Conservation (phyloP, 768 basidiomycete species). For the Boletus rubropictus region DNA sequence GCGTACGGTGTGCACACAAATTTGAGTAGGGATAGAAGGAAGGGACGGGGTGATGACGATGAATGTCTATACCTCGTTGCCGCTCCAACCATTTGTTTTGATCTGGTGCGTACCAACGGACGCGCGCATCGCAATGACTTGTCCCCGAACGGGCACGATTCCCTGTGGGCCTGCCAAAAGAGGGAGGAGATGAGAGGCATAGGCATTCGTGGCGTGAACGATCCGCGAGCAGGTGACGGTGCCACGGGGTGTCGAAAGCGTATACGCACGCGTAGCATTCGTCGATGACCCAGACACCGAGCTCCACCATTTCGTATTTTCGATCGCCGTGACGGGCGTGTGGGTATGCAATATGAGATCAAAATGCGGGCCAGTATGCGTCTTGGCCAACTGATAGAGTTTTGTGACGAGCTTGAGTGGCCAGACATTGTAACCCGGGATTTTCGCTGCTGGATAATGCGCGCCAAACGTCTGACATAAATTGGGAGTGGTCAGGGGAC, state of each 20-base stretch:
- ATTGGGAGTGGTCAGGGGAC: neutral
- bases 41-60: neutral
- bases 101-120: slow-evolving; percentile 35
- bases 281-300: neutral
- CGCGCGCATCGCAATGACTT: slow-evolving; percentile 49
- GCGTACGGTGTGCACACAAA: too few species aligned
- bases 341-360: slow-evolving; percentile 61
- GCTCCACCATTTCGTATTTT: neutral
- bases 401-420: slow-evolving; percentile 76
- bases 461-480: slow-evolving; percentile 30
- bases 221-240: slow-evolving; percentile 53
- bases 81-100: slow-evolving; percentile 43
- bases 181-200: slow-evolving; percentile 73
- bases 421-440: slow-evolving; percentile 64
- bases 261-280: slow-evolving; percentile 3
- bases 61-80: slow-evolving; percentile 26
- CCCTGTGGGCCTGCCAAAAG: slow-evolving; percentile 47
- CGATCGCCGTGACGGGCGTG: slow-evolving; percentile 57
- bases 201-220: slow-evolving; percentile 85
- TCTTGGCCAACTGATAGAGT: slow-evolving; percentile 44
- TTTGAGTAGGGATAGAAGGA: neutral
- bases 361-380: slow-evolving; percentile 25
- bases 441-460: slow-evolving; percentile 45
- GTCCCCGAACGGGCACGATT: slow-evolving; percentile 70
- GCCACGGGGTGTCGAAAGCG: slow-evolving; percentile 57